Evolutionary conservation across 1,284 basidiomycete species (phyloP).

Genomic region (Microstroma glucosiphilum): DNA sequence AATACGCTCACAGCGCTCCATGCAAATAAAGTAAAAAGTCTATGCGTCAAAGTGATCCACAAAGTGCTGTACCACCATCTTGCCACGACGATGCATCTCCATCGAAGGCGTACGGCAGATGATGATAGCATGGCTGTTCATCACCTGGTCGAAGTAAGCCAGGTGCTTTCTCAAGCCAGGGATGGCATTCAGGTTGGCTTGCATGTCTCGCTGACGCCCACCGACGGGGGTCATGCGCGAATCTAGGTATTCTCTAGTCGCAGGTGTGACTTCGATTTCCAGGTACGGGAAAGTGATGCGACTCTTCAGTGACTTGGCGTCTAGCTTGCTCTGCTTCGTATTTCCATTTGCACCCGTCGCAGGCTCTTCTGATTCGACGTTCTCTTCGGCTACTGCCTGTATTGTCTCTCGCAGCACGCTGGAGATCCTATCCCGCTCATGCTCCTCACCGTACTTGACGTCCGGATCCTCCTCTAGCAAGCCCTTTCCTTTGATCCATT

Average conservation of each 20-base stretch:
- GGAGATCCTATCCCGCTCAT: background rate
- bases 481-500: slow-evolving; percentile 22
- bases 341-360: background rate
- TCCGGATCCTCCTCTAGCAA: background rate
- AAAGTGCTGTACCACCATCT: slow-evolving; percentile 16
- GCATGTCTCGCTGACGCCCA: slow-evolving; percentile 18
- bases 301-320: background rate
- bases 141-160: slow-evolving; percentile 26
- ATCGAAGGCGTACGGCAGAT: slow-evolving; percentile 22
- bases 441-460: background rate
- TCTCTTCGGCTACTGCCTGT: slow-evolving; percentile 10
- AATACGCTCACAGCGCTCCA: too few species aligned
- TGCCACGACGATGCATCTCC: slow-evolving; percentile 12
- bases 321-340: background rate
- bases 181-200: slow-evolving; percentile 20
- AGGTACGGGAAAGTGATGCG: slow-evolving; percentile 9
- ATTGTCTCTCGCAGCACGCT: slow-evolving; percentile 3
- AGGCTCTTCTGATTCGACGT: slow-evolving; percentile 16
- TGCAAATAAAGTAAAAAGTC: background rate
- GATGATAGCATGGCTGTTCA: slow-evolving; percentile 36
- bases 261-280: background rate
- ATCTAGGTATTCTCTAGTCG: background rate
- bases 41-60: slow-evolving; percentile 17
- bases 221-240: slow-evolving; percentile 16
- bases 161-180: slow-evolving; percentile 28